A percentile compares a stretch with the other conserved stretches of the same genome.
Evolutionary conservation across 768 basidiomycete species (phyloP).

Genomic region (Neoboletus brunneissimus): DNA sequence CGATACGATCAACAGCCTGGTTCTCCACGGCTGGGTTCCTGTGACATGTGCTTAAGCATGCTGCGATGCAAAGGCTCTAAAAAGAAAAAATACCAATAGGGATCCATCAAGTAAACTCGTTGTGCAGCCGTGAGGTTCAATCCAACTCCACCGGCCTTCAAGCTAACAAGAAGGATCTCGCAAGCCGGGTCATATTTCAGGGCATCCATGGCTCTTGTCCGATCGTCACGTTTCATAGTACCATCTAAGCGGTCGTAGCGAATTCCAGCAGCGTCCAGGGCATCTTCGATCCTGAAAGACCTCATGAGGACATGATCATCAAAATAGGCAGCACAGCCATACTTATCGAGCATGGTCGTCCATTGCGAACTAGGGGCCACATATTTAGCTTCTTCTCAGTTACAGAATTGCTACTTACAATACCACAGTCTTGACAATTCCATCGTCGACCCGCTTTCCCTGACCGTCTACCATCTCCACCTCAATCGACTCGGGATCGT

Average conservation of each 20-base stretch:
- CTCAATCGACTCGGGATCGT: conserved; percentile 70
- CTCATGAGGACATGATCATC: neutral
- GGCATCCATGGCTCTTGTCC: conserved; percentile 87
- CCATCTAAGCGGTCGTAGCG: conserved; percentile 92
- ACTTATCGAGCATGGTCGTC: conserved; percentile 94
- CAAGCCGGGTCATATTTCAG: conserved; percentile 86
- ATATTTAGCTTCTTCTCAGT: conserved; percentile 13
- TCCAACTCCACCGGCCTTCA: conserved; percentile 97
- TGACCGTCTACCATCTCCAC: conserved; percentile 75
- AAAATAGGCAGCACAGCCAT: conserved; percentile 10
- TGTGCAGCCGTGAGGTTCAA: conserved; percentile 93
- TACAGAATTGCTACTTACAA: conserved; percentile 63
- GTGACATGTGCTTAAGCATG: conserved; percentile 1
- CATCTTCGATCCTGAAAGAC: conserved; percentile 76
- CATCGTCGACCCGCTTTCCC: conserved; percentile 69
- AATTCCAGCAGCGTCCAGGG: conserved; percentile 77
- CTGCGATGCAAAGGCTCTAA: neutral
- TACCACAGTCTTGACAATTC: conserved; percentile 85
- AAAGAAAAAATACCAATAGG: conserved; percentile 68
- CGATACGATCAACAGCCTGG: conserved; percentile 96
- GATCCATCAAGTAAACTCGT: conserved; percentile 94
- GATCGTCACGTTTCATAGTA: conserved; percentile 96
- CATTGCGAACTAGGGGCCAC: conserved; percentile 71
- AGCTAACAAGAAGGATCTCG: conserved; percentile 92
- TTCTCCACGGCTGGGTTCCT: conserved; percentile 98